Evolutionary conservation across 2,329 filamentous ascomycete genomes (phyloP), one percentile per base, ranked within the genome.

Genomic region (Cercospora janseana): DNA sequence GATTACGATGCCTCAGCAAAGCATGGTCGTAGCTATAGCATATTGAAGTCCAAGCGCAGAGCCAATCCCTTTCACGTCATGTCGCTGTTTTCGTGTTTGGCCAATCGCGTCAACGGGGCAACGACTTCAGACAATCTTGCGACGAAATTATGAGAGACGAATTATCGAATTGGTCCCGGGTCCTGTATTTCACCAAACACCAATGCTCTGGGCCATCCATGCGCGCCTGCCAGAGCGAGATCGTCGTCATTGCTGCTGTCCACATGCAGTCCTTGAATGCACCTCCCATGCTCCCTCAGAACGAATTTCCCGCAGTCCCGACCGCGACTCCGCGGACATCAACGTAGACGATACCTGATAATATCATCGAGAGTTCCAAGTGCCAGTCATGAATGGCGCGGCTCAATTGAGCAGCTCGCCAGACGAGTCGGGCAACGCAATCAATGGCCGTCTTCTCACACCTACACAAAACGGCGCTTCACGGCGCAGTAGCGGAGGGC

Each of bases 381-480:
- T 21, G 34, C 34, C 51, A 27, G 49, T 37, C 34, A 59, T 59
- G 57, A 55, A 51, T 49, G 50, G 54, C 31, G 49, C 43, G 15
- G 31, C 42, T 13, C 50, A 49, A 4, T 47, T 38, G 32, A 23
- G 35, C 32, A 46, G 34, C 18, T 48, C 53, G 12, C 44, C 54
- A 15, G 41, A 47, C 12, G 46, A 42, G 35, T 35, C 38, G 28
- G 24, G 27, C 46, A 31, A 13, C 13, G 21, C 43, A 15, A 13
- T 41, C 21, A 57, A 50, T 24, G 52, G 49, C 29, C 49, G 26
- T 40, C 45, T 52, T 7, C 40, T 53, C 35, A 54, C 56, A 18
- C 58, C 58, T 20, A 29, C 46, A 8, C 54, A 49, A 9, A 52
- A 60, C 34, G 53, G 51, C 50, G 46, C 45, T 15, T n/a, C 49